Evolutionary conservation across 495 filamentous ascomycete species (phyloP), one percentile per base, ranked within the genome.

Genomic region (Elaphomyces granulatus): DNA sequence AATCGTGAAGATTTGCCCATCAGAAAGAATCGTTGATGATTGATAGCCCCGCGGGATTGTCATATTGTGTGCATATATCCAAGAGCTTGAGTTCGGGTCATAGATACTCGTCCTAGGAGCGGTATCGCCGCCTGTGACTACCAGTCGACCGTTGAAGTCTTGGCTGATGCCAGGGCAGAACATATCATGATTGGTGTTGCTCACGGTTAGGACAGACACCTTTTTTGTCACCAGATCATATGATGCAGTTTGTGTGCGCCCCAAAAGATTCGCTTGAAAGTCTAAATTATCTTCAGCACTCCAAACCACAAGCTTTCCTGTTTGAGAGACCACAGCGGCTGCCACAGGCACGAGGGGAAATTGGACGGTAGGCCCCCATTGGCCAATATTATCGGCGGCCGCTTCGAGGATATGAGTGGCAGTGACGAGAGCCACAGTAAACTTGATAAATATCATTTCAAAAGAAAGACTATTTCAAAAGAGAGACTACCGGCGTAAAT

Each of bases 91-190:
- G 16, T 41, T 30, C 0, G 49, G 43, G 32, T 68, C 46, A 47
- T 66, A 75, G 35, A 73, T 59, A 43, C 67, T 72, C 8, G 64
- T 69, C 26, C 60, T 55, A 0, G 44, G 38, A 9, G 60, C 53
- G 38, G 59, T 60, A 30, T 54, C 50, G 3, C 73, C 74, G 2
- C 75, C 75, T 3, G 64, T 69, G 15, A 78, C 65, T 16, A 75
- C 43, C 15, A 73, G 55, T n/a, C 52, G 56, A 12, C 75, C 75
- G 15, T 62, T 54, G 16, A 55, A 47, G 43, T 71, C 66, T 8
- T 69, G 45, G 2, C 67, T 69, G 20, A 72, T 70, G 1, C 75
- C 74, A 3, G 75, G 73, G 49, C 75, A 78, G 46, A 78, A 80
- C 71, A 80, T 78, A 45, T 74, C 68, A 34, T 74, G 70, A 4